Base-by-base conservation (phyloP, 306 rosid species). In the Alnus rubra region DNA sequence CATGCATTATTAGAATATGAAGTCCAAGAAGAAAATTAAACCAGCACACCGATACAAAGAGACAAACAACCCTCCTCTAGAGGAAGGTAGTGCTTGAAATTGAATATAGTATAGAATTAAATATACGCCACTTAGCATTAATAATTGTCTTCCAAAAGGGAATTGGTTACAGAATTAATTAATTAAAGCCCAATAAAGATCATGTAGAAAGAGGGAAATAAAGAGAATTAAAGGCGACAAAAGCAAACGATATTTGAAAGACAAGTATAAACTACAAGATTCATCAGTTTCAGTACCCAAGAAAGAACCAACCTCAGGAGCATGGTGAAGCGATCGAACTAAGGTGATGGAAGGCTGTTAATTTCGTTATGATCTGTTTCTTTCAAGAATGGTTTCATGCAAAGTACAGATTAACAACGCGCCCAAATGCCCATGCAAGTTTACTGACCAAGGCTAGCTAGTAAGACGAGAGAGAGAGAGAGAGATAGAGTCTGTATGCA, bases 21-120 rank as follows among this genome's bases (percentile, higher is more conserved):
- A 68, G 42, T 68, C 30, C 49, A 67, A 39, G 45, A 37, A 73
- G 48, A 63, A 47, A 49, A 74, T n/a, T 69, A 62, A 23, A 28
- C 71, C 14, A 45, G 35, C 28, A 44, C 64, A 49, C 39, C 3
- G 23, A 52, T 78, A 44, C 50, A 51, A 62, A 64, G 74, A 70
- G 85, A 81, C 88, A 78, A 37, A 44, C 70, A 56, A 33, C 63
- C 68, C 56, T 47, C 72, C 55, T 53, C 68, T 63, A 59, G 60
- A 69, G 47, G 47, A 69, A 44, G 50, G 60, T 70, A 72, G 75
- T 48, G 69, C 79, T 54, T 75, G 69, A 45, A 37, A 67, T 13
- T 11, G 11, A 50, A 54, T 76, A 81, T 72, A 71, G 63, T 4
- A 55, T 1, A 60, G 52, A 15, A 71, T 62, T 30, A 72, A 59